Conservation (phyloP, 1,284 basidiomycete genomes). For the Cryptococcus sp. region DNA sequence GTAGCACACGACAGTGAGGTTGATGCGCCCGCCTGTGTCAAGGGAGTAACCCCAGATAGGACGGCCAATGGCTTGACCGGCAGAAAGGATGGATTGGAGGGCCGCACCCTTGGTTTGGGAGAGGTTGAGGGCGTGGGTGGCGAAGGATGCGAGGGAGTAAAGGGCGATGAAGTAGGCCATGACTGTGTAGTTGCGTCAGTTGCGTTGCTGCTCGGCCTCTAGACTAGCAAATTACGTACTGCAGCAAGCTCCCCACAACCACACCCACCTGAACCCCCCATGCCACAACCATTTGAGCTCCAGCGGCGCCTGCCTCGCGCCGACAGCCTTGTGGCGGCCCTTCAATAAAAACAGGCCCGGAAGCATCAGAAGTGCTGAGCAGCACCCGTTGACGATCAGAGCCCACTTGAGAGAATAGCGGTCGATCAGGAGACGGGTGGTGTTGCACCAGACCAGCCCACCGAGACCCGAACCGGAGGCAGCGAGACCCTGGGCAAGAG, state of each 20-base stretch:
- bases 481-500: slow-evolving; percentile 42
- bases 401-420: slow-evolving; percentile 42
- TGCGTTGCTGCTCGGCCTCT: neutral
- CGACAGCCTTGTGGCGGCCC: slow-evolving; percentile 35
- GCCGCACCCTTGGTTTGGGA: slow-evolving; percentile 50
- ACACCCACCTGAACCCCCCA: slow-evolving; percentile 38
- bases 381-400: slow-evolving; percentile 47
- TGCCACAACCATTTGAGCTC: slow-evolving; percentile 34
- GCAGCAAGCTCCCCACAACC: slow-evolving; percentile 29
- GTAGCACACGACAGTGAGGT: slow-evolving; percentile 48
- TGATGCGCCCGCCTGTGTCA: slow-evolving; percentile 49
- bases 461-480: slow-evolving; percentile 46
- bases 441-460: slow-evolving; percentile 44
- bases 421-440: slow-evolving; percentile 40
- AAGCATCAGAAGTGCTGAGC: slow-evolving; percentile 43
- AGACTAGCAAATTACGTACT: slow-evolving; percentile 17
- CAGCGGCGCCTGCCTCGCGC: slow-evolving; percentile 29
- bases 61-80: slow-evolving; percentile 52
- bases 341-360: slow-evolving; percentile 44
- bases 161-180: slow-evolving; percentile 52
- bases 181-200: slow-evolving; percentile 19
- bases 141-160: slow-evolving; percentile 51
- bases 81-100: slow-evolving; percentile 51
- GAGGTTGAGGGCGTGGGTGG: slow-evolving; percentile 48
- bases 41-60: slow-evolving; percentile 48